Conservation (phyloP, 1,139 yeast species). For the Taphrina betulina region DNA sequence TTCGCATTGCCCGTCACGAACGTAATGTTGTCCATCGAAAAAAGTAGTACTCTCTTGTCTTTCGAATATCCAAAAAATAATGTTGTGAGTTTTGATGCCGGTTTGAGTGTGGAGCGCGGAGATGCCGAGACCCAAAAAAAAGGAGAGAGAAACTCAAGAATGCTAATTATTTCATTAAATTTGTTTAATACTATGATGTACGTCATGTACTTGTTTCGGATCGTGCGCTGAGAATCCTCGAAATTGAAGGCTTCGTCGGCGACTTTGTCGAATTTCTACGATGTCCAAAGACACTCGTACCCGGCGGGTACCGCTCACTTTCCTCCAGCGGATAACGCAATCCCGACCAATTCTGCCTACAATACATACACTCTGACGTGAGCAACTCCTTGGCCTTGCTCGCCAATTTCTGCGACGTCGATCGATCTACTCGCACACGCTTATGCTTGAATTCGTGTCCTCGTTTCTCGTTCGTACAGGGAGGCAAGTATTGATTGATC, state of each 20-base stretch:
- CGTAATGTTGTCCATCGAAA: slow-evolving; percentile 25
- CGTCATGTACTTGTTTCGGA: too few species aligned
- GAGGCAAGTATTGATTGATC: not conserved
- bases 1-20: slow-evolving; percentile 36
- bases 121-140: too few species aligned
- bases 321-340: slow-evolving; percentile 14
- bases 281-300: slow-evolving; percentile 10
- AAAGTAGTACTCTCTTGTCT: too few species aligned
- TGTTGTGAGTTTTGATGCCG: too few species aligned
- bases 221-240: too few species aligned
- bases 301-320: slow-evolving; percentile 12
- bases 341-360: slow-evolving; percentile 9
- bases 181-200: too few species aligned
- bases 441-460: slow-evolving; percentile 19
- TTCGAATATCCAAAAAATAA: too few species aligned
- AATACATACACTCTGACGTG: slow-evolving; percentile 14
- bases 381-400: slow-evolving; percentile 13
- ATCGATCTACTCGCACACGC: slow-evolving; percentile 10
- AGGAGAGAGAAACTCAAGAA: too few species aligned
- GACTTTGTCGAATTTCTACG: too few species aligned
- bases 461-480: slow-evolving; percentile 20
- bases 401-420: slow-evolving; percentile 10
- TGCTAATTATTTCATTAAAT: too few species aligned
- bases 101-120: too few species aligned
- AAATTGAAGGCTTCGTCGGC: too few species aligned